Base-by-base conservation (phyloP, 2,329 filamentous ascomycete genomes). In the Alternaria arborescens region DNA sequence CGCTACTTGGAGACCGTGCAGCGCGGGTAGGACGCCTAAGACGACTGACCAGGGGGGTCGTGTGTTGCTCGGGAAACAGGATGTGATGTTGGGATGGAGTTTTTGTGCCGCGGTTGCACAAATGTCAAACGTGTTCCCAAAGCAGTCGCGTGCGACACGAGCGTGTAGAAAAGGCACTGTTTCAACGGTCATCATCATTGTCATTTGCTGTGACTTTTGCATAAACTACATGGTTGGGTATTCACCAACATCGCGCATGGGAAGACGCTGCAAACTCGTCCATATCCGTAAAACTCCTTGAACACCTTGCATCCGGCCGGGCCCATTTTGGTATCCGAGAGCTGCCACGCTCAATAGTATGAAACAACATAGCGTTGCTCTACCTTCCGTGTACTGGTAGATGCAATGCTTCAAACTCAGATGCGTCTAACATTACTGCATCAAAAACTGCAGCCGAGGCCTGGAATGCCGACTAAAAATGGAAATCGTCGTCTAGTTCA, bases 391-490 rank as follows among this genome's bases (percentile, higher is more conserved):
- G 55, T 56, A 56, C 52, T 67, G 65, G 67, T 64, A 65, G 57
- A 67, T 47, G 64, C 52, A 63, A 64, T 66, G 64, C 64, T 64
- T 62, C 61, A 65, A 67, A 69, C 74, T 65, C 62, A 71, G 66
- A 66, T 71, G 70, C 65, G 66, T 77, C 75, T 77, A 77, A 74
- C 57, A 78, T 74, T 74, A 77, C 67, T 71, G 67, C 70, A 61
- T 70, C 64, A 66, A 66, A 65, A 65, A 63, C 56, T 60, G 66
- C 65, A 69, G 69, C 61, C 61, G 58, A 58, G 57, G 41, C 36
- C 58, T 46, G 44, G 58, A 70, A 62, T 65, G 71, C 66, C 64
- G 70, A 68, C 68, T 66, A 66, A 68, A 69, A 67, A 67, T 60
- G 52, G 65, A 63, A 69, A 64, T 43, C 24, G 52, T 59, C 62